Base-by-base conservation (phyloP, 1,284 basidiomycete species). In the Sporisorium scitamineum region DNA sequence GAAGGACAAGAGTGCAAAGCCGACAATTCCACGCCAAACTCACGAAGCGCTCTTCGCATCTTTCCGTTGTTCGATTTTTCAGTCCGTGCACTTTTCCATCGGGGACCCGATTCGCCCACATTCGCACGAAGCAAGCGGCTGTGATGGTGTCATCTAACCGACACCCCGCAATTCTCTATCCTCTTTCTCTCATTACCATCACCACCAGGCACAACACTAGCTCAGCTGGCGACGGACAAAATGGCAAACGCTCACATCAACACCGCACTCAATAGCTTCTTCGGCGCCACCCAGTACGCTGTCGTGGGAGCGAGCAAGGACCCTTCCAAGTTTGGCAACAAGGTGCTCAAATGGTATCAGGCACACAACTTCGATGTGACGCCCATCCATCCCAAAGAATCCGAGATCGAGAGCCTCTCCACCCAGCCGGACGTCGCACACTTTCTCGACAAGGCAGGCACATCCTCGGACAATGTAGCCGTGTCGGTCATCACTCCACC, bases 401-500 rank as follows among this genome's bases (percentile, higher is more conserved):
- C 65, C 22, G 63, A 62, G 39, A 77, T 84, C 50, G 83, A 83
- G 39, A 61, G 59, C 8, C 31, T 75, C 5, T 29, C 55, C 2
- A 73, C 76, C 2, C 51, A 73, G 26, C 42, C 68, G 1, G 66
- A 70, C n/a, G 52, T 66, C 2, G 68, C 75, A 0, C 50, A 26
- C 27, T 67, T 68, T 22, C 55, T 73, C 47, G 60, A 52, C 13
- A 45, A 65, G 3, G 65, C 77, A 4, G 54, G 51, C 3, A 65
- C 78, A 16, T 50, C 44, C 2, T 44, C 63, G 8, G 64, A 70
- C 13, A 67, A 76, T 8, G 62, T 70, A 3, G 78, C 83, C 16
- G 77, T 85, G 20, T 83, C 81, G 20, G 64, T 85, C 39, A 78
- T 85, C 50, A 83, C 84, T 2, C 80, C 83, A 5, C 84, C 83